Evolutionary conservation across 2,329 filamentous ascomycete genomes (phyloP).

Genomic region (Exophiala spinifera): DNA sequence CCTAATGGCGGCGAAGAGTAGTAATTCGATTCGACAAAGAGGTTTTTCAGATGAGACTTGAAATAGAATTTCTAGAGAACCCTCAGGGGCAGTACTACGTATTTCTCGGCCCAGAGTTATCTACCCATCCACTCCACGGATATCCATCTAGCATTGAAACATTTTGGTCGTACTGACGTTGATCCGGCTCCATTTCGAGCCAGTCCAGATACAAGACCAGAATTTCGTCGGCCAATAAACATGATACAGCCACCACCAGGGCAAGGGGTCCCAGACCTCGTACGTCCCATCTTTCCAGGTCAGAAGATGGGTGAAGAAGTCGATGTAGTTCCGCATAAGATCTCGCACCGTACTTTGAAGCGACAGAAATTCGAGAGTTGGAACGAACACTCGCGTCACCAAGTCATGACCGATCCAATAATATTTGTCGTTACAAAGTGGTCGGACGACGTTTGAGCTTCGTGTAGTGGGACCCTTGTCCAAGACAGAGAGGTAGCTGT

Average conservation of each 20-base stretch:
- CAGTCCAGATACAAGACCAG: slow-evolving; percentile 41
- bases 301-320: slow-evolving; percentile 42
- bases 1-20: too few relatives aligned
- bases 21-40: neutral
- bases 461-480: neutral
- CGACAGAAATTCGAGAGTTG: slow-evolving; percentile 41
- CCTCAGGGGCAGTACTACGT: too few relatives aligned
- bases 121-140: too few relatives aligned
- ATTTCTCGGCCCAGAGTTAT: too few relatives aligned
- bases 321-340: slow-evolving; percentile 18
- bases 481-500: slow-evolving; percentile 54
- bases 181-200: slow-evolving; percentile 59
- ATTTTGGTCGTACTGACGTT: slow-evolving; percentile 67
- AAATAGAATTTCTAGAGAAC: too few relatives aligned
- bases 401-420: slow-evolving; percentile 71
- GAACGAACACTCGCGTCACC: slow-evolving; percentile 51
- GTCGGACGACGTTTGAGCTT: slow-evolving; percentile 17
- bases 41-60: too few relatives aligned
- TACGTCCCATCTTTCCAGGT: slow-evolving; percentile 52
- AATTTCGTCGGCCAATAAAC: slow-evolving; percentile 55
- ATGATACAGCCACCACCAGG: slow-evolving; percentile 52
- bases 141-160: slow-evolving; percentile 40
- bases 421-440: slow-evolving; percentile 34
- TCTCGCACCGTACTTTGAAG: slow-evolving; percentile 15
- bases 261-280: slow-evolving; percentile 49